Evolutionary conservation across 805 yeast species (phyloP), one percentile per base, ranked within the genome.

Genomic region (Starmerella apis): DNA sequence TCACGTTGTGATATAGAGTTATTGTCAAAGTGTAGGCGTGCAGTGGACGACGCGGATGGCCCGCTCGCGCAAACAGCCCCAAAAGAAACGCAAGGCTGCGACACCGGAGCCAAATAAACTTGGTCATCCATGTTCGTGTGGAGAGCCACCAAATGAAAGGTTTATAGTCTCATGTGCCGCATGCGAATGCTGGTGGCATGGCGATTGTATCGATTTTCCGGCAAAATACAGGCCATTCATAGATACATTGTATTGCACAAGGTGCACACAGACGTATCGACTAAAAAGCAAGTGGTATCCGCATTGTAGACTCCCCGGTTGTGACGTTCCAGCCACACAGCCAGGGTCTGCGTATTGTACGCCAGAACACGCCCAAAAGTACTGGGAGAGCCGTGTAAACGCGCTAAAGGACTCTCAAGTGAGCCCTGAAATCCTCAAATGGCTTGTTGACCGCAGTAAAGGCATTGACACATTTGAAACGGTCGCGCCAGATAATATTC

Each of bases 171-270:
- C 42, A n/a, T 51, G 55, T 27, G 28, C 16, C 14, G 20, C 23
- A 11, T 51, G 55, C 37, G 43, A n/a, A 11, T 38, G 41, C 11
- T 51, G 55, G 55, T 51, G 36, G 47, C 55, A 51, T n/a, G 52
- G 48, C 19, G 32, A 23, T 9, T 51, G 55, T 37, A 36, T 49
- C 5, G 20, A 24, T 6, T 43, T 51, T 27, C 47, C 53, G 18
- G 33, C 8, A 11, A 16, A 25, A 13, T 14, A 14, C 13, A 22
- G 19, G n/a, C 23, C 23, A 19, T 23, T 43, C 18, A 33, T 49
- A 1, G 47, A 43, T 4, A 24, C 23, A 13, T 22, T 49, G 16
- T 23, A 20, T 5, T 51, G 55, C 52, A 22, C 4, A 14, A 14
- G 32, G 6, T 51, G 55, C 37, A 14, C 35, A 19, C n/a, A 6